Base-by-base conservation (phyloP, 2,329 filamentous ascomycete genomes). In the Pestalotiopsis fici region DNA sequence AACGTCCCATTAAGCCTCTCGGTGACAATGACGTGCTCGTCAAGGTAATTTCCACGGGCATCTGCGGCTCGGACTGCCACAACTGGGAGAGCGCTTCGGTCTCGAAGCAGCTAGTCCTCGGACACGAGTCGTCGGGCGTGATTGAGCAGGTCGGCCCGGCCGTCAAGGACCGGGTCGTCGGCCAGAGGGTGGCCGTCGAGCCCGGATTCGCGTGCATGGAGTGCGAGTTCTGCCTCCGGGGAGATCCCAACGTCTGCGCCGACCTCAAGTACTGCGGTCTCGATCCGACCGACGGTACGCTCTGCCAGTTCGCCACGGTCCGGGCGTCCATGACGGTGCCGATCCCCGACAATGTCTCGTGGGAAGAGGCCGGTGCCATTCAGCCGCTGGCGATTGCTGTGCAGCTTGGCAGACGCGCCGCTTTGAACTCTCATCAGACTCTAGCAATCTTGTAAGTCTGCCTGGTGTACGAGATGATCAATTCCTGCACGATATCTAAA, bases 21-120 rank as follows among this genome's bases (percentile, higher is more conserved):
- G 60, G 60, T 23, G 60, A 63, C 25, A 21, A 63, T n/a, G 60
- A 63, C 37, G 60, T 63, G 25, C 60, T 63, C 37, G 60, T 63
- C 4, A 63, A 63, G n/a, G 39, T 63, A 7, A 63, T 63, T 7
- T 47, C 60, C 15, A 63, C 60, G 25, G 60, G 60, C 39, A 63
- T 63, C 39, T 63, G 60, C 39, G 60, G 60, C 27, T 63, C 60
- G 11, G 60, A 63, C 60, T 63, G 60, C 60, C 60, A 63, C 39
- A 63, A 63, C 60, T 63, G 60, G 60, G 60, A 63, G 60, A 63
- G 60, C 39, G 60, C 60, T 1, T 50, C 60, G 11, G 60, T 63
- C 3, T 63, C 60, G 7, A 23, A 27, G 39, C 60, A 63, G 39
- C 60, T 63, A 9, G 60, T 63, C 13, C 60, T 63, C 6, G 60